Percentiles rank a stretch among this genome's conserved stretches.
phyloP scores from a whole-genome alignment of 768 basidiomycete genomes.

The Cubamyces sp. region DNA sequence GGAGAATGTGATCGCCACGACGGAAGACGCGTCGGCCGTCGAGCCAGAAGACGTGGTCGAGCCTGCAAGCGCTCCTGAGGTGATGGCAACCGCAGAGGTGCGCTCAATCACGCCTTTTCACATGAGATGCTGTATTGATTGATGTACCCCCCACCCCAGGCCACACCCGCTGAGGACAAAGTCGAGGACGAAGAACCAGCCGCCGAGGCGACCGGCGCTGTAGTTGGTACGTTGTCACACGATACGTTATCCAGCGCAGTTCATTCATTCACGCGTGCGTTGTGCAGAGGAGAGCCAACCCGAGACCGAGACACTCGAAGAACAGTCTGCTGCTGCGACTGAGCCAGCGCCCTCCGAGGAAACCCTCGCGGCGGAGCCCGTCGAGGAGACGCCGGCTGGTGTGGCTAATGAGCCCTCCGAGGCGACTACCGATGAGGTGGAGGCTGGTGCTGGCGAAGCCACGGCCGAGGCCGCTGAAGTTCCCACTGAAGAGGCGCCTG shows the following conservation, averaged over 20 bases:
- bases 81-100: background rate
- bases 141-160: background rate
- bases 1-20: background rate
- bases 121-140: background rate
- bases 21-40: conserved; percentile 5
- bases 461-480: conserved; percentile 1
- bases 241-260: too few relatives aligned
- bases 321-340: background rate
- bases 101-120: background rate
- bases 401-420: background rate
- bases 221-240: background rate
- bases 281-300: background rate
- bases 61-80: background rate
- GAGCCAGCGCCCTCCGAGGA: background rate
- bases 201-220: background rate
- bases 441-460: background rate
- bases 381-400: background rate
- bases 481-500: conserved; percentile 2
- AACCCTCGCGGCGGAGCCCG: background rate
- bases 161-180: conserved; percentile 1
- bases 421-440: too few relatives aligned
- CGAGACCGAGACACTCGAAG: background rate
- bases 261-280: background rate
- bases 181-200: background rate
- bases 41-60: background rate